These are phyloP conservation scores for Linanthus parryae DNA, from an alignment of 148 eudicot species.

Conservation along the genomic window DNA sequence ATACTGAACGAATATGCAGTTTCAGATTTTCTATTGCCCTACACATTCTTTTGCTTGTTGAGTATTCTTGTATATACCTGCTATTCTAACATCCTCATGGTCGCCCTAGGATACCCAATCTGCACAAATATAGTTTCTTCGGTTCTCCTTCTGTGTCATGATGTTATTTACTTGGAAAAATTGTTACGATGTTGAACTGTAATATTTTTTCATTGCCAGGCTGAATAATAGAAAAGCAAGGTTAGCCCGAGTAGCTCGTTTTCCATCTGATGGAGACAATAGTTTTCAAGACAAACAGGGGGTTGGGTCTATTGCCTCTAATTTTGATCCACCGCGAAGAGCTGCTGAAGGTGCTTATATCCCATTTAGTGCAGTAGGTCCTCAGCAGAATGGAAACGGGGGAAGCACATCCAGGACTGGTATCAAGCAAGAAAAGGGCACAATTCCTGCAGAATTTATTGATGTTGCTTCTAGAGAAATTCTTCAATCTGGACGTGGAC, in stretches of 20 bases:
- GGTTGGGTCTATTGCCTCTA: conserved; percentile 21
- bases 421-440: conserved; percentile 12
- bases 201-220: conserved; percentile 33
- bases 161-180: too few relatives aligned
- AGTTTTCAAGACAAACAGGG: conserved; percentile 36
- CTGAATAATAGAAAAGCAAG: conserved; percentile 87
- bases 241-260: conserved; percentile 69
- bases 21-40: too few relatives aligned
- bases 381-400: conserved; percentile 10
- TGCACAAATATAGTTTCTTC: too few relatives aligned
- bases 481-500: conserved; percentile 44
- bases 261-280: conserved; percentile 39
- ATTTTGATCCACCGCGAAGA: conserved; percentile 33
- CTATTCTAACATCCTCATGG: too few relatives aligned
- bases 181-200: too few relatives aligned
- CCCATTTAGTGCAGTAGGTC: conserved; percentile 22
- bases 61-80: too few relatives aligned
- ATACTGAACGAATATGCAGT: too few relatives aligned
- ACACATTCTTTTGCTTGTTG: too few relatives aligned
- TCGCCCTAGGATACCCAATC: too few relatives aligned
- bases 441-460: conserved; percentile 16
- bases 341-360: conserved; percentile 17
- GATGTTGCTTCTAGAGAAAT: conserved; percentile 19
- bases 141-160: too few relatives aligned
- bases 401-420: conserved; percentile 17